Conservation (phyloP, 495 filamentous ascomycete species). For the Hypoxylon perforatum region DNA sequence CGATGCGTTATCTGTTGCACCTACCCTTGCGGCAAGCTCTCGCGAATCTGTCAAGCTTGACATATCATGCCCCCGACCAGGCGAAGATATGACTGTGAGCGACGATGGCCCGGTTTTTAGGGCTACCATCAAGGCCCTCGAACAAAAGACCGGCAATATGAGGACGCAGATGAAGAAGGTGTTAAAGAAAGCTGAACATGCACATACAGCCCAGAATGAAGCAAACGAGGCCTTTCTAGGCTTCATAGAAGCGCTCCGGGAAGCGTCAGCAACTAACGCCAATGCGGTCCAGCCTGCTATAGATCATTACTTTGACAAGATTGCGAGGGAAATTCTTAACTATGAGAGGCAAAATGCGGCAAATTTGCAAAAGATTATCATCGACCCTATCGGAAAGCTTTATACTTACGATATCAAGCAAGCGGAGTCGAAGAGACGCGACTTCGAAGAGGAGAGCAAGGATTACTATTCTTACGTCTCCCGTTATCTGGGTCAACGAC, state of each 20-base stretch:
- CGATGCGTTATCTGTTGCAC: slow-evolving; percentile 52
- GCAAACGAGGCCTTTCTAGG: slow-evolving; percentile 85
- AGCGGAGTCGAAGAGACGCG: slow-evolving; percentile 94
- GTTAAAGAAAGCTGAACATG: slow-evolving; percentile 88
- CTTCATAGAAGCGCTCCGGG: slow-evolving; percentile 88
- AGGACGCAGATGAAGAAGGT: slow-evolving; percentile 94
- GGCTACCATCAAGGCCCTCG: slow-evolving; percentile 94
- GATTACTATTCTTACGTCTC: slow-evolving; percentile 97
- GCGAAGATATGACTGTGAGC: slow-evolving; percentile 84
- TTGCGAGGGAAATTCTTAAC: slow-evolving; percentile 85
- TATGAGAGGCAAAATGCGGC: slow-evolving; percentile 87
- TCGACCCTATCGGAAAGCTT: slow-evolving; percentile 89
- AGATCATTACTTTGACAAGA: slow-evolving; percentile 98
- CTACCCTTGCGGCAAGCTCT: slow-evolving; percentile 43
- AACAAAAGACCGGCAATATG: slow-evolving; percentile 98
- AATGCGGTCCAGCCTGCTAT: slow-evolving; percentile 95
- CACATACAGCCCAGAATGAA: slow-evolving; percentile 77
- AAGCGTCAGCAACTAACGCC: slow-evolving; percentile 89
- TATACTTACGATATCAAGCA: slow-evolving; percentile 98
- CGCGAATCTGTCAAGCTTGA: slow-evolving; percentile 82
- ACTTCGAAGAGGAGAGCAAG: slow-evolving; percentile 98
- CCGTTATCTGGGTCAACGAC: slow-evolving; percentile 92
- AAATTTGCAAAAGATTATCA: slow-evolving; percentile 91
- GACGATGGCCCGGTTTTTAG: slow-evolving; percentile 97
- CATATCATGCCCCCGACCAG: slow-evolving; percentile 83